These are phyloP conservation scores for Zygnema circumcarinatum DNA, from an alignment of 139 green algal genomes.

Conservation along the genomic window DNA sequence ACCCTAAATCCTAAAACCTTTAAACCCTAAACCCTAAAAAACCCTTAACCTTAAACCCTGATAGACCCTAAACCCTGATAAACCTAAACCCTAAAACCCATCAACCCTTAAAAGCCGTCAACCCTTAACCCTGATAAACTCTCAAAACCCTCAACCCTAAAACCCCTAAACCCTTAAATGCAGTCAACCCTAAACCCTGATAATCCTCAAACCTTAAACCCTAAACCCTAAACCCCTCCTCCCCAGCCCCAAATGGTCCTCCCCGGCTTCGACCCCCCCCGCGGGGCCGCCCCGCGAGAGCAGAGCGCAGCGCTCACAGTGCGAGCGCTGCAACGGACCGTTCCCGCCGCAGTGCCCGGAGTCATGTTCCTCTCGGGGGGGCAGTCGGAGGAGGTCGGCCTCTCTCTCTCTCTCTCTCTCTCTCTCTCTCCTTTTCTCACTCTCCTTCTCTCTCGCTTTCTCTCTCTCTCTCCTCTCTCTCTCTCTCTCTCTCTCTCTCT, in stretches of 20 bases:
- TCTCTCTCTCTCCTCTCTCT: neutral
- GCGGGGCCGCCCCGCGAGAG: neutral
- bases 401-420: neutral
- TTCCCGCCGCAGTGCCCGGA: constrained; percentile 85
- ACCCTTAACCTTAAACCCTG: too few species aligned
- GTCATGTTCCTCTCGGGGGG: constrained; percentile 94
- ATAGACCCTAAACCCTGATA: too few species aligned
- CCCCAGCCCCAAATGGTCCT: constrained; percentile 22
- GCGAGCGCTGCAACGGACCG: constrained; percentile 73
- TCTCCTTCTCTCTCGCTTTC: neutral
- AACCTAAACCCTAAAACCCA: too few species aligned
- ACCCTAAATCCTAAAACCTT: too few species aligned
- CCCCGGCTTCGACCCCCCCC: neutral
- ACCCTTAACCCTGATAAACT: neutral
- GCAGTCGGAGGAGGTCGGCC: constrained; percentile 76
- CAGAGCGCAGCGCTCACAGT: constrained; percentile 69
- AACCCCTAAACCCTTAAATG: neutral
- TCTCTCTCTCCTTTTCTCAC: too few species aligned
- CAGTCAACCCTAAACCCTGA: neutral
- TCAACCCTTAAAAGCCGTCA: too few species aligned
- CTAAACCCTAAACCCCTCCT: too few species aligned
- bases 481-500: neutral
- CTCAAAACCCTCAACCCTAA: too few species aligned
- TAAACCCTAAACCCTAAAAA: too few species aligned
- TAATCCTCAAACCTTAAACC: too few species aligned